Base-by-base conservation (phyloP, 495 filamentous ascomycete genomes). In the Cenococcum geophilum region DNA sequence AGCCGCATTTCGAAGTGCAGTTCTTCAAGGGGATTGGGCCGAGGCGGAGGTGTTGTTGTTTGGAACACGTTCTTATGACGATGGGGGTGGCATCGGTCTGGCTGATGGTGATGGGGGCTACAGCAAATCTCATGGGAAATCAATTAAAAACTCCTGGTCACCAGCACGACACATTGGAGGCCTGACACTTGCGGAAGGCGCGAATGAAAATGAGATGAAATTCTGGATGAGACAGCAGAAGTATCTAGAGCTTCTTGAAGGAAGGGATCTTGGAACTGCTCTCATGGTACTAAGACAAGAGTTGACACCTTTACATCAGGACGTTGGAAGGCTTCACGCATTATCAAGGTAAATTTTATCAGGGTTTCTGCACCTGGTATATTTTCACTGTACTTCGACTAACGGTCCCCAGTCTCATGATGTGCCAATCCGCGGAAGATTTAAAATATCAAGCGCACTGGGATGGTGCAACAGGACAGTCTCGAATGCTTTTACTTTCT, bases 221-320 rank as follows among this genome's bases (percentile, higher is more conserved):
- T 95, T 99, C 74, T 84, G 83, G 75, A 76, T 97, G 59, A 80
- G 92, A 64, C 86, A 93, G 70, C 93, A 99, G 70, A 99, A 97
- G 74, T 99, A 91, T 72, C 77, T 99, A 32, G 93, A 99, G 71
- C 76, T 96, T 10, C 76, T 99, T 27, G 91, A 97, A 72, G 75
- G 79, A 59, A 76, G 84, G 59, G 84, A 97, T 68, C 81, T 88
- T 18, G 79, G 78, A 21, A 79, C 80, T 25, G 93, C 95, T 16
- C 74, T 97, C 57, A 79, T 80, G 67, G 91, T 96, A 27, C 79
- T 99, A 32, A 83, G 93, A 16, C 82, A 82, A 65, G 93, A 99
- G 73, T 77, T 99, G 57, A 95, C 91, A 5, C 92, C 93, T 0
- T 75, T 97, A 37, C 87, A 92, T 67, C 84, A 87, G 70, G 89